These are phyloP conservation scores for Trametes gibbosa DNA, from an alignment of 768 basidiomycete genomes.

Conservation along the genomic window DNA sequence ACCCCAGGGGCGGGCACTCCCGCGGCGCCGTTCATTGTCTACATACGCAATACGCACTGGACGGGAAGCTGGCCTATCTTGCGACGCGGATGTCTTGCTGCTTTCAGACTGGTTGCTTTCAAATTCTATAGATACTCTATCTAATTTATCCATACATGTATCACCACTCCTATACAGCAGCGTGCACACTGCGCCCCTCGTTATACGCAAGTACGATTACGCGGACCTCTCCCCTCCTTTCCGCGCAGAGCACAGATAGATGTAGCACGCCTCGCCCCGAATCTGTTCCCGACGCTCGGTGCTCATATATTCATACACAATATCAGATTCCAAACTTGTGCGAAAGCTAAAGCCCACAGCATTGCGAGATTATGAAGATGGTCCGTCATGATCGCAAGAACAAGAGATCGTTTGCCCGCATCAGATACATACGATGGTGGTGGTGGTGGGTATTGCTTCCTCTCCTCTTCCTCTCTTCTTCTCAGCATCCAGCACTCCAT, in stretches of 20 bases:
- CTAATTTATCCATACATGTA: slow-evolving; percentile 2
- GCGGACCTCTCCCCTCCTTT: background rate
- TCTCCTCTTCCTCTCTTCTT: background rate
- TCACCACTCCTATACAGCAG: background rate
- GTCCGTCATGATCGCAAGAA: background rate
- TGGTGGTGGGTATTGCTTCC: slow-evolving; percentile 7
- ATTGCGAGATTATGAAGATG: slow-evolving; percentile 4
- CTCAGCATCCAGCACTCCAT: too few relatives aligned
- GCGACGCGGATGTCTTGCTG: too few relatives aligned
- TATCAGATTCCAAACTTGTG: background rate
- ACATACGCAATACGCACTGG: background rate
- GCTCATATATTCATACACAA: slow-evolving; percentile 9
- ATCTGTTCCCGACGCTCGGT: too few relatives aligned
- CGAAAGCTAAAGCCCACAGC: background rate
- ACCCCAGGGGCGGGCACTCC: slow-evolving; percentile 2
- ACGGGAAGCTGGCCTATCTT: background rate
- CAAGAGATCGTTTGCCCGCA: background rate
- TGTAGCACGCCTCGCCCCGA: slow-evolving; percentile 4
- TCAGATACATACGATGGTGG: background rate
- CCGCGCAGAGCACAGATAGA: background rate
- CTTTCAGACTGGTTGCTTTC: too few relatives aligned
- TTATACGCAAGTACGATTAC: too few relatives aligned
- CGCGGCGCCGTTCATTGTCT: background rate
- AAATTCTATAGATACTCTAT: too few relatives aligned
- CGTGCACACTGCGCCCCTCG: too few relatives aligned